Evolutionary conservation across 176 grass and related monocot species (phyloP), one percentile per base, ranked within the genome.

Genomic region (Triticum turgidum): DNA sequence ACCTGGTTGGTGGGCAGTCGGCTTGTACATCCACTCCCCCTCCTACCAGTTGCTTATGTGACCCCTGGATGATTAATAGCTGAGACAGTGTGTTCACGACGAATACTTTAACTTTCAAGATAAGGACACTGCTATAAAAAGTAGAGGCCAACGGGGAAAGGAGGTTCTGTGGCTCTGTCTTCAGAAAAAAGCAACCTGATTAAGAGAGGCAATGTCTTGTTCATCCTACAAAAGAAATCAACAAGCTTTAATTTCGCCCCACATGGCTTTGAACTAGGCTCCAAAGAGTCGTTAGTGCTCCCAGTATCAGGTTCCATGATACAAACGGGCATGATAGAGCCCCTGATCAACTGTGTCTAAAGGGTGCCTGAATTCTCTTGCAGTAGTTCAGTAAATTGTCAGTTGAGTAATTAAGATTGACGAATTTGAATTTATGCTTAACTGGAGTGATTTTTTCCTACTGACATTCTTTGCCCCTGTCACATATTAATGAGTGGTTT

Each of bases 291-390:
- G 24, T 24, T 27, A 76, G 25, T 76, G 25, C 24, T 76, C 73
- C 73, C 22, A 76, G 73, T 76, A 42, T 42, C 9, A 42, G 41
- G 41, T 42, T 42, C 41, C 41, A 42, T 42, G 42, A 51, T 49
- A 29, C 25, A 42, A 80, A 88, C 61, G 69, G 47, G 56, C 69
- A n/a, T 52, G 51, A 11, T 87, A 65, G 52, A 81, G 17, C 49
- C 72, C 80, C 35, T 37, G 7, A 5, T 37, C 25, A 84, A 38
- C 34, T 67, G 58, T 65, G 61, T 68, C 1, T 52, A 18, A 52
- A 3, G 14, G 20, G 51, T 84, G 17, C 39, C 22, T 81, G 30
- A 74, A 82, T 80, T 67, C 56, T 17, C 5, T 39, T 64, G 13
- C 49, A 70, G 52, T 52, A 64, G 76, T 54, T 62, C 49, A 11